Conservation (phyloP, 768 basidiomycete genomes). For the Gelatoporia subvermispora region DNA sequence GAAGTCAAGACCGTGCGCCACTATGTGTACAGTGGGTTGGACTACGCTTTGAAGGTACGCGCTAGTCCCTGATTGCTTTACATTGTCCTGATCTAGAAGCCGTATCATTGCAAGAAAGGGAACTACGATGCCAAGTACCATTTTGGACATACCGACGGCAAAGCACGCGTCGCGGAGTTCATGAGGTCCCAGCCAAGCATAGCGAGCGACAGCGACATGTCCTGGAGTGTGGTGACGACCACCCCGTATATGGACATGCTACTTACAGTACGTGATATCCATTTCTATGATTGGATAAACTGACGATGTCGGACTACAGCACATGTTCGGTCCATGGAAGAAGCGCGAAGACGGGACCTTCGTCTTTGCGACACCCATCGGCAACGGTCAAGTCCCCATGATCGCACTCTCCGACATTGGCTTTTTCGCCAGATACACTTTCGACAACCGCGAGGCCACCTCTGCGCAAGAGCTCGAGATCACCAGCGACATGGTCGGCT, state of each 20-base stretch:
- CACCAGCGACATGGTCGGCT: constrained; percentile 21
- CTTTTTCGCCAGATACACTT: constrained; percentile 24
- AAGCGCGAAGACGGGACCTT: constrained; percentile 23
- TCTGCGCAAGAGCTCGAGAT: constrained; percentile 23
- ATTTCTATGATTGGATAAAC: too few species aligned
- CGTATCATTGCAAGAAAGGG: too few species aligned
- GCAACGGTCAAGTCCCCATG: constrained; percentile 22
- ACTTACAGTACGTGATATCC: constrained; percentile 1
- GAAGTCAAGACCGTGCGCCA: constrained; percentile 29
- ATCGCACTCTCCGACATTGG: constrained; percentile 27
- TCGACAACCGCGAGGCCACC: constrained; percentile 22
- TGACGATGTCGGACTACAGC: neutral
- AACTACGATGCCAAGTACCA: constrained; percentile 26
- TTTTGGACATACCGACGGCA: constrained; percentile 34
- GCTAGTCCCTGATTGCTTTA: too few species aligned
- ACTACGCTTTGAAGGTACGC: constrained; percentile 33
- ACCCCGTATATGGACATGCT: constrained; percentile 14
- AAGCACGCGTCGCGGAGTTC: constrained; percentile 35
- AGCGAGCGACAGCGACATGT: constrained; percentile 25
- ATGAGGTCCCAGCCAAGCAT: constrained; percentile 31
- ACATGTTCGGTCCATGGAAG: constrained; percentile 17
- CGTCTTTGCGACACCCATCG: constrained; percentile 24
- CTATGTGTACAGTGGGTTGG: constrained; percentile 36
- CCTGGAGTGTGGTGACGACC: constrained; percentile 36
- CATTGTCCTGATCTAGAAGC: too few species aligned